Evolutionary conservation across 768 basidiomycete species (phyloP).

Genomic region (Lactarius quietus): DNA sequence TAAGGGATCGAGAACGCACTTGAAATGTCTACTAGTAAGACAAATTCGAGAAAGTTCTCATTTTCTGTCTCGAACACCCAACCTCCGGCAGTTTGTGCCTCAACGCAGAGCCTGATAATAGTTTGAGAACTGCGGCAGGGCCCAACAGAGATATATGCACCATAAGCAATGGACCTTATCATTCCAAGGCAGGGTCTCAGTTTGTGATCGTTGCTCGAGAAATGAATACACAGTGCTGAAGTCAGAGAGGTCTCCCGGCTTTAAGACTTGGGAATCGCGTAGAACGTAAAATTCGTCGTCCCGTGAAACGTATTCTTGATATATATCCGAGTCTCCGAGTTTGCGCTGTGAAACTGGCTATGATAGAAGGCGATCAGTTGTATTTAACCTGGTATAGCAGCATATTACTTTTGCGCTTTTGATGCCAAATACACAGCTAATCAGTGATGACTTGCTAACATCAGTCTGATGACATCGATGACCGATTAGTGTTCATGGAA

Average conservation of each 20-base stretch:
- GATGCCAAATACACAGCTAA: background rate
- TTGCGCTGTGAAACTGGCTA: background rate
- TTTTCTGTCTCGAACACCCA: background rate
- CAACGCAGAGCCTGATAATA: background rate
- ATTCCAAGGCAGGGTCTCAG: background rate
- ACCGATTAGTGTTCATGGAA: background rate
- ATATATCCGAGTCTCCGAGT: background rate
- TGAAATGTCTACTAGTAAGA: background rate
- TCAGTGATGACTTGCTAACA: background rate
- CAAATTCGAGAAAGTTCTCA: background rate
- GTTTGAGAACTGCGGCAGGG: background rate
- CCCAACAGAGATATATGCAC: background rate
- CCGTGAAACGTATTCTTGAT: background rate
- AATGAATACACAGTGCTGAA: background rate
- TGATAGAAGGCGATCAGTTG: background rate
- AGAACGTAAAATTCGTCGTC: background rate
- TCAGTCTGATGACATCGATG: background rate
- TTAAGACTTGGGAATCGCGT: background rate
- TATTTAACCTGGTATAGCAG: background rate
- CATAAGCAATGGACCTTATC: background rate
- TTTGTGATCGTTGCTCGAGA: background rate
- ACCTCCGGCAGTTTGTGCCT: background rate
- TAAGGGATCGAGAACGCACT: background rate
- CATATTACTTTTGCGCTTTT: background rate
- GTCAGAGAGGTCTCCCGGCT: background rate